Conservation (phyloP, 2,329 filamentous ascomycete species). For the Stachybotrys chlorohalonatus region DNA sequence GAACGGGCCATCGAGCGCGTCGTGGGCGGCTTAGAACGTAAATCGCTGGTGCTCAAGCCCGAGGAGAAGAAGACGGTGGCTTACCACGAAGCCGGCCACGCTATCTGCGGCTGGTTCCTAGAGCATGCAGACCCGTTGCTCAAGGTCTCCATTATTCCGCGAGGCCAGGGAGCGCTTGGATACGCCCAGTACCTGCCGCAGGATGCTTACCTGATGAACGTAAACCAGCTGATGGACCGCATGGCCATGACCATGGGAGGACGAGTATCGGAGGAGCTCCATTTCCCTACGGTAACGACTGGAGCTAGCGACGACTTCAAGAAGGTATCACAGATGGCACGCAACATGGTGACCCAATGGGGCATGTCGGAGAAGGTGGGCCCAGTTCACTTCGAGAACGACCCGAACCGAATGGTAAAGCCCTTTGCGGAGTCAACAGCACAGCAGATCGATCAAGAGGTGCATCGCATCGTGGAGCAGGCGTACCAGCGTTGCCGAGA, state of each 20-base stretch:
- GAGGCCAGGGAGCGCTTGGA: constrained; percentile 84
- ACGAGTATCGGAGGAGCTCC: constrained; percentile 88
- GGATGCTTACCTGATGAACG: constrained; percentile 93
- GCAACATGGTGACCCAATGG: constrained; percentile 98
- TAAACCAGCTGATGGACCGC: constrained; percentile 93
- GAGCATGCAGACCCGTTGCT: constrained; percentile 92
- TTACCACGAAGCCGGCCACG: constrained; percentile 96
- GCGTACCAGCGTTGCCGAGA: constrained; percentile 87
- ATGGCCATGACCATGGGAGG: constrained; percentile 99
- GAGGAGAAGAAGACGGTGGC: constrained; percentile 94
- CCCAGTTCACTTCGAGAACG: constrained; percentile 81
- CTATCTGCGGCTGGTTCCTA: constrained; percentile 98
- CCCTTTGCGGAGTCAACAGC: constrained; percentile 94
- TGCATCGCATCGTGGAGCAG: constrained; percentile 82
- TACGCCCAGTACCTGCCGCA: constrained; percentile 96
- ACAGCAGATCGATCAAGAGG: constrained; percentile 83
- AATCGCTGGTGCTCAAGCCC: constrained; percentile 85
- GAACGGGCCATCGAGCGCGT: constrained; percentile 97
- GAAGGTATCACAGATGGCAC: constrained; percentile 94
- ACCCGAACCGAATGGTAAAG: constrained; percentile 77
- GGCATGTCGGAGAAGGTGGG: constrained; percentile 95
- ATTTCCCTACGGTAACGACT: constrained; percentile 93
- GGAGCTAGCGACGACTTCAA: constrained; percentile 96
- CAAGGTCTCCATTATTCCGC: constrained; percentile 97
- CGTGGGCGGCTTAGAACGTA: constrained; percentile 93